phyloP scores from a whole-genome alignment of 1,284 basidiomycete genomes.

The Cryptococcus sp. region DNA sequence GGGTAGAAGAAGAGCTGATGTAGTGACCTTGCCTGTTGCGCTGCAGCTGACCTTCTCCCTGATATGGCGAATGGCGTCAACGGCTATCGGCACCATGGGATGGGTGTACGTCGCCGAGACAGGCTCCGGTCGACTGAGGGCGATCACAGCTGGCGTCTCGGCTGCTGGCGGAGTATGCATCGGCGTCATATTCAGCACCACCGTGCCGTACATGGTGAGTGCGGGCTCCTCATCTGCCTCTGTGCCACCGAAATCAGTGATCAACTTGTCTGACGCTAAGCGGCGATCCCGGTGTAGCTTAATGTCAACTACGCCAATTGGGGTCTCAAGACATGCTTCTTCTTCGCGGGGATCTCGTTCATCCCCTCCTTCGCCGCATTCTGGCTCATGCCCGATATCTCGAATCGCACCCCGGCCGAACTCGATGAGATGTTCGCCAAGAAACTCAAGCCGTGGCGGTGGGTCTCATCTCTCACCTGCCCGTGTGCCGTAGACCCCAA shows the following conservation, averaged over 20 bases:
- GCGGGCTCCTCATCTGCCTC: not conserved
- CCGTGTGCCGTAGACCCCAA: too few relatives aligned
- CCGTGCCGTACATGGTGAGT: conserved; percentile 25
- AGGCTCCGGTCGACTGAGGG: conserved; percentile 15
- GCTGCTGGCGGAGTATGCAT: conserved; percentile 18
- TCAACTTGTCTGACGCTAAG: too few relatives aligned
- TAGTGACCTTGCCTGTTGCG: not conserved
- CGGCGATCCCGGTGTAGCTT: conserved; percentile 1
- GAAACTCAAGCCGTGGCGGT: conserved; percentile 24
- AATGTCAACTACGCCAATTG: conserved; percentile 23
- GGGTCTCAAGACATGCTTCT: conserved; percentile 29
- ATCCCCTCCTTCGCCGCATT: conserved; percentile 13
- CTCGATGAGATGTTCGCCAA: conserved; percentile 27
- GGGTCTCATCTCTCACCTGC: not conserved
- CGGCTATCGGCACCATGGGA: conserved; percentile 12
- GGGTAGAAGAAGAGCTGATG: not conserved
- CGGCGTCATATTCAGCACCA: conserved; percentile 22
- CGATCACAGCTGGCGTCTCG: conserved; percentile 23
- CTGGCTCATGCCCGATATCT: conserved; percentile 25
- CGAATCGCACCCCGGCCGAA: conserved; percentile 19
- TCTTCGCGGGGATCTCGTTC: conserved; percentile 22
- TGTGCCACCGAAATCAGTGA: too few relatives aligned
- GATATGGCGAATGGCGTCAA: conserved; percentile 18
- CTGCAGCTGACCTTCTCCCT: conserved; percentile 15
- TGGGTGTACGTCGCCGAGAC: conserved; percentile 22